Evolutionary conservation across 108 stramenopile species (phyloP), one percentile per base, ranked within the genome.

Genomic region (Nitzschia sp.): DNA sequence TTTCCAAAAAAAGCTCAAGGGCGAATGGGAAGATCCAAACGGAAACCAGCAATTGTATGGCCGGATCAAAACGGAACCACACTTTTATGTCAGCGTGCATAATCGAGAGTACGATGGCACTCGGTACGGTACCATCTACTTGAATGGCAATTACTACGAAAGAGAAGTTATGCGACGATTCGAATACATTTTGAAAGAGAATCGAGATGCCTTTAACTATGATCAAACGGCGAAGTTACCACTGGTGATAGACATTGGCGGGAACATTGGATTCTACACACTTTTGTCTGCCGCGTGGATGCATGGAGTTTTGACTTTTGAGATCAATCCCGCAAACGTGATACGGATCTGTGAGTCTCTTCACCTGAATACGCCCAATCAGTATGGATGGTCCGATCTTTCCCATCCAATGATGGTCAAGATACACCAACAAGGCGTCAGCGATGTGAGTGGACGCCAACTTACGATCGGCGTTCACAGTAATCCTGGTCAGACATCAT

Each of bases 251-350:
- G 79, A 80, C 54, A 72, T 76, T 18, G 79, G 79, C 8, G 47
- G 36, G 34, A 80, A 80, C 49, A 66, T 80, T 18, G 79, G 79
- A 0, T 80, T 54, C 54, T 76, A 65, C 33, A 71, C 67, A 1
- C 29, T 76, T 23, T 57, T 71, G 1, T 23, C 64, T 1, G 31
- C 46, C 24, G 59, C 63, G 5, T 21, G 30, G 6, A 55, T 46
- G 17, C 30, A 45, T 3, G 8, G 47, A 4, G 78, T 79, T n/a
- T 53, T 51, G 23, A 36, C 33, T 6, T 79, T 79, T 59, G 78
- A 79, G 19, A 71, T 71, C 9, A 69, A 70, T 60, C 68, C 54
- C 0, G 17, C 29, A 1, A 79, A 68, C 53, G 27, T 28, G 17
- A 28, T 54, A 1, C 66, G 78, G 8, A 8, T 70, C 0, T 79